A percentile compares a stretch with the other conserved stretches of the same genome.
phyloP scores from a whole-genome alignment of 208 protist species.

The Tritrichomonas musculus region DNA sequence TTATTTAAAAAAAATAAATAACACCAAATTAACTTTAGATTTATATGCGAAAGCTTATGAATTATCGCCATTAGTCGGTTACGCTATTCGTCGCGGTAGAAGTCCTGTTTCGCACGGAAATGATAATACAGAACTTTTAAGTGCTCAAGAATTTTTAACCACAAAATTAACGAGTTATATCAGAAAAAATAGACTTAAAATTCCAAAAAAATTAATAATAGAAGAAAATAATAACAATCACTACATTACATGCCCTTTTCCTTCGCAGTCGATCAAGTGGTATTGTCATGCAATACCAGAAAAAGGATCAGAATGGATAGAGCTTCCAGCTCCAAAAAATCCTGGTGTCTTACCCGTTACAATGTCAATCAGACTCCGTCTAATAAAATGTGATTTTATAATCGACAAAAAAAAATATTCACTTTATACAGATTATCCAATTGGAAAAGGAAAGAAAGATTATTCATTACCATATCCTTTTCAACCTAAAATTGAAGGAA shows the following conservation, averaged over 20 bases:
- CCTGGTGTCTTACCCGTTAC: neutral
- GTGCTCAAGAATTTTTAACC: neutral
- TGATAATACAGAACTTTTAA: no score
- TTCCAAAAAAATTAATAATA: neutral
- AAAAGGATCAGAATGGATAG: neutral
- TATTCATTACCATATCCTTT: neutral
- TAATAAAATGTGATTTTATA: neutral
- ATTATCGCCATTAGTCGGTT: neutral
- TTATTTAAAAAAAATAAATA: neutral
- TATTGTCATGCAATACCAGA: neutral
- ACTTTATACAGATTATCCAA: neutral
- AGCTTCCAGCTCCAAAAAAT: neutral
- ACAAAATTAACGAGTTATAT: neutral
- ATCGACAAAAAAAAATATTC: neutral
- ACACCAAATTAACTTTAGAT: neutral
- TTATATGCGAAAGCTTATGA: neutral
- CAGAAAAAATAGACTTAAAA: neutral
- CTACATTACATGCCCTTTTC: neutral
- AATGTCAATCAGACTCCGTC: neutral
- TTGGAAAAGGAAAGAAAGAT: neutral
- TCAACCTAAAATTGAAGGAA: neutral
- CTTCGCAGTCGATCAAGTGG: neutral
- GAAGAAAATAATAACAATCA: no score
- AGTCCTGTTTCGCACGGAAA: neutral
- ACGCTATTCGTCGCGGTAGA: neutral